Evolutionary conservation across 164 flowering plant genomes (phyloP).

Genomic region (Vitis amurensis): DNA sequence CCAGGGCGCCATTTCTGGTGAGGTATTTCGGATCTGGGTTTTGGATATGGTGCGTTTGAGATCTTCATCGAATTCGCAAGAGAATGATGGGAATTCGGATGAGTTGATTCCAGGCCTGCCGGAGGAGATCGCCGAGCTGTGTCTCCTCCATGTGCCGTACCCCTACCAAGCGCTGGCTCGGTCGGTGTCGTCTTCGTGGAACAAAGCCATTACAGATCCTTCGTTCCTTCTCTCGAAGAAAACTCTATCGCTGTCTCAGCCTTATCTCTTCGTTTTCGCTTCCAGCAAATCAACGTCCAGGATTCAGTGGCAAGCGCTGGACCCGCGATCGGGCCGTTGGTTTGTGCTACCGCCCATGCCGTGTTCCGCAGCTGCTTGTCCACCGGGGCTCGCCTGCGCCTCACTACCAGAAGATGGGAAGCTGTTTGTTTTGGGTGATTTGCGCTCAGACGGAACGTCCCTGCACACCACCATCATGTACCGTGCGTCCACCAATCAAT

Average conservation of each 20-base stretch:
- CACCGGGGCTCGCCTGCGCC: slow-evolving; percentile 39
- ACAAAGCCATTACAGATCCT: slow-evolving; percentile 36
- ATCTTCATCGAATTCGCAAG: neutral
- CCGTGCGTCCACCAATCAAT: slow-evolving; percentile 36
- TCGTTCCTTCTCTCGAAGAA: slow-evolving; percentile 26
- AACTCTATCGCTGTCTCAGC: slow-evolving; percentile 28
- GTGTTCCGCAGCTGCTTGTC: slow-evolving; percentile 16
- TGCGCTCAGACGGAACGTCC: slow-evolving; percentile 35
- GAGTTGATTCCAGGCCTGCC: slow-evolving; percentile 56
- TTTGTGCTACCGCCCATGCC: slow-evolving; percentile 54
- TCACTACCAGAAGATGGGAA: slow-evolving; percentile 34
- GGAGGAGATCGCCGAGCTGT: slow-evolving; percentile 44
- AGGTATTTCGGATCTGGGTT: no score
- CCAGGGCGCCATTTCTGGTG: no score
- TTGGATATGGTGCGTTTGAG: no score
- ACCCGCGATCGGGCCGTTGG: slow-evolving; percentile 50
- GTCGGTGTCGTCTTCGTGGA: slow-evolving; percentile 48
- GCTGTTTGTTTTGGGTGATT: slow-evolving; percentile 51
- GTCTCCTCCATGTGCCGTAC: slow-evolving; percentile 49
- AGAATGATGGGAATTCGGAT: slow-evolving; percentile 11
- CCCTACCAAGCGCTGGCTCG: slow-evolving; percentile 43
- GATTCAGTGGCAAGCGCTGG: slow-evolving; percentile 59
- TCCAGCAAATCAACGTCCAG: slow-evolving; percentile 37
- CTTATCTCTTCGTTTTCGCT: slow-evolving; percentile 45
- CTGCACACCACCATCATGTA: slow-evolving; percentile 21